phyloP scores from a whole-genome alignment of 1,284 basidiomycete species.

The Athelia sp. region DNA sequence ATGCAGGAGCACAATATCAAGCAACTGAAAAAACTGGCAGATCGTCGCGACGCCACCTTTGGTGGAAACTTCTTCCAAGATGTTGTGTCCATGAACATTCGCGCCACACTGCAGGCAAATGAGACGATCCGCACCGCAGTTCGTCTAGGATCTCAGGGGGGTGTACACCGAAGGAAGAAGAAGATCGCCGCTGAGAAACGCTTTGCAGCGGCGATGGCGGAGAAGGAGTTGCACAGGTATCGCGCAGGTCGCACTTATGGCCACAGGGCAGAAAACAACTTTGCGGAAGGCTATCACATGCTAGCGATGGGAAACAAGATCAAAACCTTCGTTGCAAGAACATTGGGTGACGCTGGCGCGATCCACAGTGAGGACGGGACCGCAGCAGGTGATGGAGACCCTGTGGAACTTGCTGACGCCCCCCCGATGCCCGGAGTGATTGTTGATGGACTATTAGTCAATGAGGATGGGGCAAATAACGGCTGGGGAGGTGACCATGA shows the following conservation, averaged over 20 bases:
- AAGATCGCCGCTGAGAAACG: neutral
- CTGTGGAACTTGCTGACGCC: neutral
- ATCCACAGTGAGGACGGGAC: neutral
- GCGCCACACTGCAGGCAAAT: neutral
- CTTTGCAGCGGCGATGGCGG: neutral
- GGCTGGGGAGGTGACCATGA: neutral
- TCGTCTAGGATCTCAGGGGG: neutral
- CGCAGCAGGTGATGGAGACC: neutral
- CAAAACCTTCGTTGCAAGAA: neutral
- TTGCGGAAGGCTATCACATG: neutral
- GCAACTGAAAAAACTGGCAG: slow-evolving; percentile 8
- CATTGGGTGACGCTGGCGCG: neutral
- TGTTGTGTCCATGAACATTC: slow-evolving; percentile 2
- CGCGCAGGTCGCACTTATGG: neutral
- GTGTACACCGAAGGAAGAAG: neutral
- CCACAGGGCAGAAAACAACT: neutral
- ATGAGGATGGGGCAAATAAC: too few relatives aligned
- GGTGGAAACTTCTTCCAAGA: slow-evolving; percentile 4
- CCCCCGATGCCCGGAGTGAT: neutral
- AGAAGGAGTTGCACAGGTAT: neutral
- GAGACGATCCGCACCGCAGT: neutral
- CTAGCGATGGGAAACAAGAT: neutral
- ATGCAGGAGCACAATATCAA: slow-evolving; percentile 8
- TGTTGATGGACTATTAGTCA: neutral
- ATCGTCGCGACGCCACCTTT: slow-evolving; percentile 2